Evolutionary conservation across 2,329 filamentous ascomycete genomes (phyloP).

Genomic region (Neofusicoccum ribis): DNA sequence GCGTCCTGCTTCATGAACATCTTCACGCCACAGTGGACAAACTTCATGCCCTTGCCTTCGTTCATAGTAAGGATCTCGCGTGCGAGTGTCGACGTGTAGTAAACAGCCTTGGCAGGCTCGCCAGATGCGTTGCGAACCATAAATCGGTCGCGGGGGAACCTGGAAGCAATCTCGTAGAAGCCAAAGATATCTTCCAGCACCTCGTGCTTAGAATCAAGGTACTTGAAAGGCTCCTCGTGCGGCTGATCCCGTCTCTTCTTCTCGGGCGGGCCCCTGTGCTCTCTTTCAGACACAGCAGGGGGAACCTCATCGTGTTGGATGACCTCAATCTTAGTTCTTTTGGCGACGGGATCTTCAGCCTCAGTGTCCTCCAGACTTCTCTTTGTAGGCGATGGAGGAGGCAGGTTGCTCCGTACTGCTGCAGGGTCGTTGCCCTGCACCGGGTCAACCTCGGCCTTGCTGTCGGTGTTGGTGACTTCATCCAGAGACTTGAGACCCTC

Average conservation of each 20-base stretch:
- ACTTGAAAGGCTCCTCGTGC: constrained; percentile 93
- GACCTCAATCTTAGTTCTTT: constrained; percentile 37
- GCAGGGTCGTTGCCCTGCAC: constrained; percentile 25
- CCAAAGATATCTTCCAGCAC: constrained; percentile 75
- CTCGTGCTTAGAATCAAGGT: constrained; percentile 70
- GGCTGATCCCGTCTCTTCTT: constrained; percentile 49
- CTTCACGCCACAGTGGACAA: constrained; percentile 94
- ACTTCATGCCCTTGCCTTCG: constrained; percentile 87
- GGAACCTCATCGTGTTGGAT: constrained; percentile 4
- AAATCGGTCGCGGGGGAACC: constrained; percentile 88
- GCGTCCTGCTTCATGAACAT: constrained; percentile 99
- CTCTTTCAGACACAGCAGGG: constrained; percentile 21
- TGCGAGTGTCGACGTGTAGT: constrained; percentile 86
- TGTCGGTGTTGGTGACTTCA: not conserved
- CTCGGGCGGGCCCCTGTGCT: constrained; percentile 22
- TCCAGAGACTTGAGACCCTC: constrained; percentile 35
- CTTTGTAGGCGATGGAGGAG: constrained; percentile 32
- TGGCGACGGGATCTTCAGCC: constrained; percentile 28
- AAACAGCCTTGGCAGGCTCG: constrained; percentile 88
- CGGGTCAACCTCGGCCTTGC: constrained; percentile 6
- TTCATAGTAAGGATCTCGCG: constrained; percentile 85
- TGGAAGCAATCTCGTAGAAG: constrained; percentile 81
- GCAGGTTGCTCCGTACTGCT: constrained; percentile 25
- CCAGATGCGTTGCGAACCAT: constrained; percentile 93
- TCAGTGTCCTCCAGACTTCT: constrained; percentile 42